A percentile compares a stretch with the other conserved stretches of the same genome.
These are phyloP conservation scores for Trichoderma arundinaceum DNA, from an alignment of 2,329 filamentous ascomycete genomes.

Conservation along the genomic window DNA sequence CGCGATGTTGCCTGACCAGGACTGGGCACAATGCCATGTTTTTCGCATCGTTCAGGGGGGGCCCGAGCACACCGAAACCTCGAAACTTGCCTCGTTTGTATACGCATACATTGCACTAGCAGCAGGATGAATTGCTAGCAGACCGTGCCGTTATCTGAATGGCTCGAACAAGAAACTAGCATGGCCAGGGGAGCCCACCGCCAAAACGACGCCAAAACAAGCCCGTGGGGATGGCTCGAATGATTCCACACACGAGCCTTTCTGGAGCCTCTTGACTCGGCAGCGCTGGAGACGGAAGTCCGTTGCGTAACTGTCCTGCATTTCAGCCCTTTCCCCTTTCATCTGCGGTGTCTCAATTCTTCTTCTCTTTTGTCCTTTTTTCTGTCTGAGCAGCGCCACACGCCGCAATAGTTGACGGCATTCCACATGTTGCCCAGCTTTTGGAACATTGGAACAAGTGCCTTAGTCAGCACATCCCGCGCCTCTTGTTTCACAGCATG, in stretches of 20 bases:
- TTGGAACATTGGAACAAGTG: too few relatives aligned
- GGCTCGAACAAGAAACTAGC: not conserved
- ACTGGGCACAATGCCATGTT: not conserved
- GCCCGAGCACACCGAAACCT: not conserved
- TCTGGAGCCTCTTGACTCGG: not conserved
- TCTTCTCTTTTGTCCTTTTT: not conserved
- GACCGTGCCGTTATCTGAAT: not conserved
- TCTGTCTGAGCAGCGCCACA: not conserved
- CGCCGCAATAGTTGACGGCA: not conserved
- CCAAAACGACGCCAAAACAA: slow-evolving; percentile 6
- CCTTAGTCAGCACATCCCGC: slow-evolving; percentile 23
- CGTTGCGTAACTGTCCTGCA: not conserved
- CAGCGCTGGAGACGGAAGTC: not conserved
- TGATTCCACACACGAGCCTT: not conserved
- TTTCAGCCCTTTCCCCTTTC: not conserved
- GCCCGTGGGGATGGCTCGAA: slow-evolving; percentile 23
- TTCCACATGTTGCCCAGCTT: not conserved
- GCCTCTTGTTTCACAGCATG: slow-evolving; percentile 24
- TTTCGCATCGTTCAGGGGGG: not conserved
- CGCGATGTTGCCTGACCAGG: not conserved
- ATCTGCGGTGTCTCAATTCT: not conserved
- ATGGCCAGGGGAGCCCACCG: slow-evolving; percentile 20
- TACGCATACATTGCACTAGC: not conserved
- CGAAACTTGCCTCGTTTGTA: slow-evolving; percentile 1
- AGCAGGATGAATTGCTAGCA: not conserved